These are phyloP conservation scores for Diaporthe sp. DNA, from an alignment of 2,329 filamentous ascomycete genomes.

Conservation along the genomic window DNA sequence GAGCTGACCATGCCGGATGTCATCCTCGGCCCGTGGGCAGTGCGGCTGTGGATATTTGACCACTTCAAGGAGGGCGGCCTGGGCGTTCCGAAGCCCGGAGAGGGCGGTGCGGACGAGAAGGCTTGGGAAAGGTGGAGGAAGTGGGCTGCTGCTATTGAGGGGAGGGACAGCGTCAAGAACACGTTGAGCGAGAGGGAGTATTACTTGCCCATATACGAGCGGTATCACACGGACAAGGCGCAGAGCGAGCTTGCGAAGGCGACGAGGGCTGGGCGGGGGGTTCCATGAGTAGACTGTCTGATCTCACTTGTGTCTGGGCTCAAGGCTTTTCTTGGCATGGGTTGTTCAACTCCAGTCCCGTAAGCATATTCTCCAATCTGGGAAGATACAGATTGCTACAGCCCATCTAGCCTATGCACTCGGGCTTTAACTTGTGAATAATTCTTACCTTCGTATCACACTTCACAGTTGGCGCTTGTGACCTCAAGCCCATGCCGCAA, in stretches of 20 bases:
- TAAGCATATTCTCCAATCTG: no score
- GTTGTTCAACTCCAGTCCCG: no score
- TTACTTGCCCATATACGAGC: slow-evolving; percentile 76
- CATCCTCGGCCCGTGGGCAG: slow-evolving; percentile 77
- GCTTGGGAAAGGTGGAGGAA: slow-evolving; percentile 74
- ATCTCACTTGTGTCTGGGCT: no score
- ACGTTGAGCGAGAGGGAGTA: slow-evolving; percentile 76
- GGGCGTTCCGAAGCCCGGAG: slow-evolving; percentile 54
- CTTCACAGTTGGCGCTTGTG: no score
- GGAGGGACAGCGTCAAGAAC: slow-evolving; percentile 71
- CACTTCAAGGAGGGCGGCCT: slow-evolving; percentile 73
- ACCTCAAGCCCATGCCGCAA: no score
- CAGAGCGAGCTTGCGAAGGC: slow-evolving; percentile 71
- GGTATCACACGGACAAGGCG: slow-evolving; percentile 74
- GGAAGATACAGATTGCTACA: no score
- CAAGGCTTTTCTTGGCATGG: no score
- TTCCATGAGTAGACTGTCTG: slow-evolving; percentile 62
- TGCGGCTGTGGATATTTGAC: slow-evolving; percentile 78
- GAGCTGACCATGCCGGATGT: slow-evolving; percentile 75
- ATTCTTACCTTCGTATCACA: no score
- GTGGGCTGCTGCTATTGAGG: slow-evolving; percentile 71
- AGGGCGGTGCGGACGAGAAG: slow-evolving; percentile 63
- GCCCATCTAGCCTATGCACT: no score
- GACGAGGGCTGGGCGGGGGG: slow-evolving; percentile 70
- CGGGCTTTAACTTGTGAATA: no score